Evolutionary conservation across 495 filamentous ascomycete genomes (phyloP).

Genomic region (Neurospora sp.): DNA sequence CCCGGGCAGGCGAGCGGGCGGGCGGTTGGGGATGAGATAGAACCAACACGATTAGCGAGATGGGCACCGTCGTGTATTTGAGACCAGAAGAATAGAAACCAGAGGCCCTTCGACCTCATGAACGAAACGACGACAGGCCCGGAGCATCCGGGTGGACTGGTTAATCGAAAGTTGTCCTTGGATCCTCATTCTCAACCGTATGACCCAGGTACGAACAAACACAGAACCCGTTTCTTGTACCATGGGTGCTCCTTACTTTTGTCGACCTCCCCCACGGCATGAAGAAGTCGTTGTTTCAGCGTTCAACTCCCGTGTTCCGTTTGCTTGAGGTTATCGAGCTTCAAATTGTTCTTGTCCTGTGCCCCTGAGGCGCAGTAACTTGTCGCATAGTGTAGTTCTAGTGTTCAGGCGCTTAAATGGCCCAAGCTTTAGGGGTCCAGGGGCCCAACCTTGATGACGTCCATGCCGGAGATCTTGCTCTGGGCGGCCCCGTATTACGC

Average conservation of each 20-base stretch:
- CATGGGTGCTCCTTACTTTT: neutral
- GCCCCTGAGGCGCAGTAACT: neutral
- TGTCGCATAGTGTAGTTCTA: neutral
- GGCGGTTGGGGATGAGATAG: neutral
- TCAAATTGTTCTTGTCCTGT: neutral
- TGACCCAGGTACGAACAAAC: neutral
- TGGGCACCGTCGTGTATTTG: neutral
- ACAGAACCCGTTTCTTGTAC: neutral
- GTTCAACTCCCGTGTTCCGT: neutral
- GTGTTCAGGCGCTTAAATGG: neutral
- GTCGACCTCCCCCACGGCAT: neutral
- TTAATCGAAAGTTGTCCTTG: neutral
- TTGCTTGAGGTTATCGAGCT: neutral
- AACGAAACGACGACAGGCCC: neutral
- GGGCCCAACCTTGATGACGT: neutral
- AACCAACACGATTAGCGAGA: neutral
- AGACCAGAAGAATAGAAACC: neutral
- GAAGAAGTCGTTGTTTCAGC: neutral
- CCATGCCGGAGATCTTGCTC: neutral
- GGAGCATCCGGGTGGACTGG: neutral
- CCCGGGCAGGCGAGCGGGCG: too few relatives aligned
- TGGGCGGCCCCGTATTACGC: neutral
- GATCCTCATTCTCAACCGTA: neutral
- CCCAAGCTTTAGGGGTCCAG: neutral
- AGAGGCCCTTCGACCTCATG: neutral